Base-by-base conservation (phyloP, 495 filamentous ascomycete genomes). In the Oleoguttula mirabilis region DNA sequence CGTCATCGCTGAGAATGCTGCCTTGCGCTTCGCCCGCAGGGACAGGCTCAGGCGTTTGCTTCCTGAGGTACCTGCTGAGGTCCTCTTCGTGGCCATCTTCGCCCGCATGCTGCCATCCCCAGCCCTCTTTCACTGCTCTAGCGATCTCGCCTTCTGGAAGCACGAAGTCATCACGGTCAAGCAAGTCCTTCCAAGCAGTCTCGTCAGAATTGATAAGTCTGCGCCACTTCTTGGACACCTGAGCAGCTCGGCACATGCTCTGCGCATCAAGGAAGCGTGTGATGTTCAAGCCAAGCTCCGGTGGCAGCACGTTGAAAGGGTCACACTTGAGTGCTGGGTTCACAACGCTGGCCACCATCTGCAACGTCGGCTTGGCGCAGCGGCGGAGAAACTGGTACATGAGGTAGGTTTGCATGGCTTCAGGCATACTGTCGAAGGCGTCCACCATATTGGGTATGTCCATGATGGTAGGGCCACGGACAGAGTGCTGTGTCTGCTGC, bases 251-350 rank as follows among this genome's bases (percentile, higher is more conserved):
- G 58, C 88, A 96, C 58, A 96, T 79, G 48, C 86, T 88, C 54
- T 82, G 76, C 21, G 79, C 69, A 54, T 94, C 83, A 14, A 99
- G 74, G 53, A 87, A 90, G 36, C 82, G 81, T 22, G 93, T 70
- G 47, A 96, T 76, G 47, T 94, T 83, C 12, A 92, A 67, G 46
- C 82, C 84, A 16, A 99, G 74, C 57, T 99, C 90, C 3, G 79
- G 60, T 15, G 90, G 90, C 14, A 99, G 73, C 44, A 84, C 69
- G 28, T 71, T 69, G 45, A 99, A 57, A 54, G 94, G 93, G 57
- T 99, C 88, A 55, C 84, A 92, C 61, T 93, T 94, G 46, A 99
- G 62, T n/a, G 88, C 87, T 4, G 92, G 92, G 58, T 94, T 94
- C 43, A 99, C 88, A 24, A 86, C 78, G 48, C 85, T 79, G 17